These are phyloP conservation scores for Boletus subcaerulescens DNA, from an alignment of 768 basidiomycete species.

Conservation along the genomic window DNA sequence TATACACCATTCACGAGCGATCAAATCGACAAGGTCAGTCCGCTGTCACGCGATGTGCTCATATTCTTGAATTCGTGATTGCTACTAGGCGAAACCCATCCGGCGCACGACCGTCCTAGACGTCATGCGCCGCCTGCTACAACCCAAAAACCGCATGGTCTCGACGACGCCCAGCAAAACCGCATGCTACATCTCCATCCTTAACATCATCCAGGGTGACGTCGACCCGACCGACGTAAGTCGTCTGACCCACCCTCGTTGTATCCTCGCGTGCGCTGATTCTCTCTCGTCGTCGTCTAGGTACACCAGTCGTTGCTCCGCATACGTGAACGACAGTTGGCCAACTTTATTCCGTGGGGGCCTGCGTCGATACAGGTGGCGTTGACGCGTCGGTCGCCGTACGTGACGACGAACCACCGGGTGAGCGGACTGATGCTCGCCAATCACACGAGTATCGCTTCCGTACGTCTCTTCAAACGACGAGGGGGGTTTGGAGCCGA, in stretches of 20 bases:
- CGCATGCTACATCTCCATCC: conserved; percentile 94
- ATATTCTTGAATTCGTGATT: neutral
- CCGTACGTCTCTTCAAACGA: conserved; percentile 48
- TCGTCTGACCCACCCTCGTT: neutral
- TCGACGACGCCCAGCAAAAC: conserved; percentile 89
- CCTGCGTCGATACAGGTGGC: conserved; percentile 98
- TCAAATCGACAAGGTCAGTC: conserved; percentile 85
- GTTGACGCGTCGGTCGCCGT: conserved; percentile 86
- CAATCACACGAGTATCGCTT: conserved; percentile 98
- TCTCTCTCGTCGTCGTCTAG: conserved; percentile 37
- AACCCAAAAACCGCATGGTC: conserved; percentile 99
- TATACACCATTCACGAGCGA: conserved; percentile 99
- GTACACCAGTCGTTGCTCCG: conserved; percentile 96
- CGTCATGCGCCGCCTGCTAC: conserved; percentile 95
- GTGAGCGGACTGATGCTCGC: conserved; percentile 99
- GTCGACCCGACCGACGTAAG: conserved; percentile 94
- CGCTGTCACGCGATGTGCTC: neutral
- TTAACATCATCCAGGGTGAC: conserved; percentile 98
- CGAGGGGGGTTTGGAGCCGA: neutral
- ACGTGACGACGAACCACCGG: conserved; percentile 83
- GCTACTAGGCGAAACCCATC: conserved; percentile 81
- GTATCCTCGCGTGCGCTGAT: neutral
- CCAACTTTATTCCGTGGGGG: conserved; percentile 99
- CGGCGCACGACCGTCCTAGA: conserved; percentile 96
- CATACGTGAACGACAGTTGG: conserved; percentile 93